phyloP scores from a whole-genome alignment of 1,284 basidiomycete genomes.

The Ustilago bromivora region DNA sequence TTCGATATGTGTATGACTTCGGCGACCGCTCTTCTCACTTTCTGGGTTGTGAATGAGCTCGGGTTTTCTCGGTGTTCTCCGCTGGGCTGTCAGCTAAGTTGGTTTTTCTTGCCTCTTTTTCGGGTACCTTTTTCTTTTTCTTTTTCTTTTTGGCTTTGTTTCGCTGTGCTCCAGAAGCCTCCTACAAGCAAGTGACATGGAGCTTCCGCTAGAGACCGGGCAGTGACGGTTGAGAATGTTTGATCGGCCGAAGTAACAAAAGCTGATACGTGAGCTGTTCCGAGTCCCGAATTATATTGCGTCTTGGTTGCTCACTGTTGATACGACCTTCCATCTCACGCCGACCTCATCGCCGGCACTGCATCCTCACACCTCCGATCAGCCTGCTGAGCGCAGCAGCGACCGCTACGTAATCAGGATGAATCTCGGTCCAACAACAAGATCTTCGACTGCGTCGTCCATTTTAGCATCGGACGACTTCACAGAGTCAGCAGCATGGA shows the following conservation, averaged over 20 bases:
- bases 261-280: neutral
- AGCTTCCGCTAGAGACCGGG: no score
- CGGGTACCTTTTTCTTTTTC: neutral
- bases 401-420: neutral
- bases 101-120: neutral
- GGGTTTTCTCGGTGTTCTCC: conserved; percentile 2
- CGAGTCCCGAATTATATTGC: neutral
- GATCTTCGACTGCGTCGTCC: conserved; percentile 36
- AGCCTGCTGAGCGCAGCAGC: neutral
- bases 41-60: neutral
- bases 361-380: neutral
- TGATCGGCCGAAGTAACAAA: no score
- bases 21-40: neutral
- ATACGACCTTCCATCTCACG: neutral
- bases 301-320: neutral
- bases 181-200: no score
- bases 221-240: no score
- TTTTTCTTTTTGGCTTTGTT: no score
- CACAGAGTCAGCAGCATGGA: conserved; percentile 55
- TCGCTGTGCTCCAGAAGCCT: no score
- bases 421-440: conserved; percentile 18
- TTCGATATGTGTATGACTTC: neutral
- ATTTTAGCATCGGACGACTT: conserved; percentile 44
- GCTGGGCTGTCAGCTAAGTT: neutral
- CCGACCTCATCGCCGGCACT: conserved; percentile 2